Base-by-base conservation (phyloP, 371 early-diverging fungal species). In the Umbelopsis sp. region DNA sequence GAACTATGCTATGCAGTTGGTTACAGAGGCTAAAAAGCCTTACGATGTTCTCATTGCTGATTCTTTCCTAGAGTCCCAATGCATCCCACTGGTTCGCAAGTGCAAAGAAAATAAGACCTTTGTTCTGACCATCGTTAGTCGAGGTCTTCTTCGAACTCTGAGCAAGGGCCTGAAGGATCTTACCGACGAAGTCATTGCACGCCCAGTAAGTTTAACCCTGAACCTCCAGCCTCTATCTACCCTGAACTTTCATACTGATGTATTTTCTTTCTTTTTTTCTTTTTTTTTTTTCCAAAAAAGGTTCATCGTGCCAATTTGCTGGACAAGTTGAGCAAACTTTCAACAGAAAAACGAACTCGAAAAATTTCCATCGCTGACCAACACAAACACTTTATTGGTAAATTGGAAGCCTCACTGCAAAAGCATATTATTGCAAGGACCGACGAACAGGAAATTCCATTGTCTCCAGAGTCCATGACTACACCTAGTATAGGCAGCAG, bases 261-360 rank as follows among this genome's bases (percentile, higher is more conserved):
- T 22, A 22, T 22, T 22, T 22, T 22, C 22, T 22, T 22, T 22
- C 22, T 0, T 22, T 0, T 22, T 22, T 22, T 22, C 22, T 29
- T 29, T 1, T 29, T 29, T 29, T 1, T 29, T 29, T 29, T 29
- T 29, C 29, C 3, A 1, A 29, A 29, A 29, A 29, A 29, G 29
- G 48, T 48, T 8, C 57, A 57, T 35, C 35, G 35, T 18, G 57
- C 35, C 32, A 57, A 57, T n/a, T 57, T 57, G 35, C 35, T 57
- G 32, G 35, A 57, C 57, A 57, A 57, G 57, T 32, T 57, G 57
- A 57, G 35, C 29, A 57, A 57, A 35, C 35, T 29, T 35, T 18
- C n/a, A 18, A 4, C 18, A 16, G 57, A 57, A 29, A 35, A n/a
- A 12, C 57, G 35, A 12, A 35, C 18, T 29, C 57, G 57, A 29